phyloP scores from a whole-genome alignment of 1,284 basidiomycete genomes.

The Phellopilus nigrolimitatus region DNA sequence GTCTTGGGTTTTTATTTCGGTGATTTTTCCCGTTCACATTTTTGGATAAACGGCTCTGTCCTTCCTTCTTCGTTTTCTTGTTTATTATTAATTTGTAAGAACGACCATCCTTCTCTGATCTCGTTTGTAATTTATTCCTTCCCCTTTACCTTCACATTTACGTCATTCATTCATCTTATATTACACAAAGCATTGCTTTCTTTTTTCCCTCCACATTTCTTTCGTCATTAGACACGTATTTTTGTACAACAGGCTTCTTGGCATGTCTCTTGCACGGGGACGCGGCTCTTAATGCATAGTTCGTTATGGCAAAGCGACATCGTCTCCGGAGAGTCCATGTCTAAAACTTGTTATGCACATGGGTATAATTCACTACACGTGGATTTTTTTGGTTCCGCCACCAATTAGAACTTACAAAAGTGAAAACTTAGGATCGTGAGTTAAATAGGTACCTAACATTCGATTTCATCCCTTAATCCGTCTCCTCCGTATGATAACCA shows the following conservation, averaged over 20 bases:
- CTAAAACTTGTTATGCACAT: neutral
- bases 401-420: neutral
- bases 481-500: slow-evolving; percentile 82
- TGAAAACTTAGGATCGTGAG: neutral
- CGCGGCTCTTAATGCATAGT: slow-evolving; percentile 15
- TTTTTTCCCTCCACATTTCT: neutral
- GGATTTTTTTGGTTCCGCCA: neutral
- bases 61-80: slow-evolving; percentile 22
- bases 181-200: slow-evolving; percentile 2
- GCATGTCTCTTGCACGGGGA: slow-evolving; percentile 3
- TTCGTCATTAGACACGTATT: slow-evolving; percentile 2
- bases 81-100: slow-evolving; percentile 20
- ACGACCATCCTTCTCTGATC: neutral
- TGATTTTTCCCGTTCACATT: slow-evolving; percentile 23
- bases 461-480: slow-evolving; percentile 40
- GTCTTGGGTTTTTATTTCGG: slow-evolving; percentile 21
- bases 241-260: slow-evolving; percentile 15
- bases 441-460: neutral
- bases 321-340: neutral
- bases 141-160: slow-evolving; percentile 1
- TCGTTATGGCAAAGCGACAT: neutral
- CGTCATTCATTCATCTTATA: slow-evolving; percentile 9
- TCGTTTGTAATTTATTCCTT: slow-evolving; percentile 10
- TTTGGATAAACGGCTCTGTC: slow-evolving; percentile 21
- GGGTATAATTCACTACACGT: neutral